Evolutionary conservation across 371 early-diverging fungal species (phyloP).

Genomic region (Saksenaea vasiformis): DNA sequence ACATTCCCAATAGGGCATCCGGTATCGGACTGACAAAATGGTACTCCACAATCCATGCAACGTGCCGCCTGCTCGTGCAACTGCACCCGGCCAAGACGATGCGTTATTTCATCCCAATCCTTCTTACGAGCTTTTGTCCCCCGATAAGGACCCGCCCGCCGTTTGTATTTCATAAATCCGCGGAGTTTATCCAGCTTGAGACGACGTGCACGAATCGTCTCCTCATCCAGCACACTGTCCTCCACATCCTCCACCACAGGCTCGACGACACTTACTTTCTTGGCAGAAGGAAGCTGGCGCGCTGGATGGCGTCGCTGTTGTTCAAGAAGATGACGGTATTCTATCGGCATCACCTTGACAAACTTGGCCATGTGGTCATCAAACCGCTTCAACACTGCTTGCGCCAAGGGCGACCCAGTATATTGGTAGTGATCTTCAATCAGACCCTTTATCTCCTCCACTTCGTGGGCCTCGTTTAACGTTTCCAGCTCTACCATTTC

Average conservation of each 20-base stretch:
- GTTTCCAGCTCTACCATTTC: slow-evolving; percentile 91
- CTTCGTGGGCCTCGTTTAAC: slow-evolving; percentile 76
- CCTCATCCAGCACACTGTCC: slow-evolving; percentile 81
- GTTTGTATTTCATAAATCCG: slow-evolving; percentile 93
- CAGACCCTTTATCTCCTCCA: slow-evolving; percentile 70
- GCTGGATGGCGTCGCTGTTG: slow-evolving; percentile 53
- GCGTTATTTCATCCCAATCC: slow-evolving; percentile 94
- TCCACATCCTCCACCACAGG: slow-evolving; percentile 83
- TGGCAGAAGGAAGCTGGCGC: slow-evolving; percentile 23
- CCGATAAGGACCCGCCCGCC: slow-evolving; percentile 86
- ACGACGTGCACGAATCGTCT: slow-evolving; percentile 64
- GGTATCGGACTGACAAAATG: slow-evolving; percentile 95
- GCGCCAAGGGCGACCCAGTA: slow-evolving; percentile 84
- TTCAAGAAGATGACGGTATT: slow-evolving; percentile 81
- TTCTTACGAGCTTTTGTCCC: slow-evolving; percentile 74
- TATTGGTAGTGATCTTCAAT: slow-evolving; percentile 80
- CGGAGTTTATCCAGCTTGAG: slow-evolving; percentile 77
- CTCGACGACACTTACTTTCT: slow-evolving; percentile 30
- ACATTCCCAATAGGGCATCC: slow-evolving; percentile 98
- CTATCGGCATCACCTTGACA: slow-evolving; percentile 94
- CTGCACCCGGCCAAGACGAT: slow-evolving; percentile 76
- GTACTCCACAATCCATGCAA: slow-evolving; percentile 98
- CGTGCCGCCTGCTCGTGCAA: slow-evolving; percentile 93
- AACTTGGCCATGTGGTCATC: slow-evolving; percentile 72
- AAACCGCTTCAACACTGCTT: slow-evolving; percentile 72